Base-by-base conservation (phyloP, 495 filamentous ascomycete species). In the Aspergillus homomorphus region DNA sequence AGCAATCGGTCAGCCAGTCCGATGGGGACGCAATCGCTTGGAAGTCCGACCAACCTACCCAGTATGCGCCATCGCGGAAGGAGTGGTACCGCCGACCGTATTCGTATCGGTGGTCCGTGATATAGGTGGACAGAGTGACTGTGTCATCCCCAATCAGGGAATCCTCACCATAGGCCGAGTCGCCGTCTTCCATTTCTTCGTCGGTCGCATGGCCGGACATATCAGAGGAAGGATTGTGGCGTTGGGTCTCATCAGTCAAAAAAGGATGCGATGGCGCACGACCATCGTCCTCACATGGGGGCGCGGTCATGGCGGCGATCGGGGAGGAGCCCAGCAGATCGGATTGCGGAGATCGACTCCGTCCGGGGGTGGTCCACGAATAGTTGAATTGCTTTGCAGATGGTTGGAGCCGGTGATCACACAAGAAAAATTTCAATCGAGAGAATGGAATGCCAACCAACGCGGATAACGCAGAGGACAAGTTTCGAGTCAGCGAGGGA, bases 21-120 rank as follows among this genome's bases (percentile, higher is more conserved):
- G 26, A 24, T 28, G n/a, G 20, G 15, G 24, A 15, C 7, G 30
- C 20, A 28, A 53, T 51, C 16, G 23, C 46, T 23, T 20, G 14
- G 44, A 23, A 18, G 42, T 41, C 33, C 23, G 28, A 42, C 28
- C 20, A 28, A 61, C 56, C 38, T 61, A 66, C 62, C 66, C 65
- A 70, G 57, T 87, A 88, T 28, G 74, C 70, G 24, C 86, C 86
- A 62, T 86, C 82, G 52, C 83, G 72, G 61, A 84, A 88, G 53
- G 75, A 74, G 62, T 88, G 84, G 63, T 89, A 89, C 41, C 85
- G 76, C 33, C 85, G 70, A n/a, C 86, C 86, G 61, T 87, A 87
- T 61, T 89, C 69, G 54, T 74, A 75, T 33, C 71, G 66, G 57
- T 69, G 63, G 51, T 64, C 64, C 38, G 64, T 65, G 58, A 66